phyloP scores from a whole-genome alignment of 805 yeast species.

The Candida adriatica region DNA sequence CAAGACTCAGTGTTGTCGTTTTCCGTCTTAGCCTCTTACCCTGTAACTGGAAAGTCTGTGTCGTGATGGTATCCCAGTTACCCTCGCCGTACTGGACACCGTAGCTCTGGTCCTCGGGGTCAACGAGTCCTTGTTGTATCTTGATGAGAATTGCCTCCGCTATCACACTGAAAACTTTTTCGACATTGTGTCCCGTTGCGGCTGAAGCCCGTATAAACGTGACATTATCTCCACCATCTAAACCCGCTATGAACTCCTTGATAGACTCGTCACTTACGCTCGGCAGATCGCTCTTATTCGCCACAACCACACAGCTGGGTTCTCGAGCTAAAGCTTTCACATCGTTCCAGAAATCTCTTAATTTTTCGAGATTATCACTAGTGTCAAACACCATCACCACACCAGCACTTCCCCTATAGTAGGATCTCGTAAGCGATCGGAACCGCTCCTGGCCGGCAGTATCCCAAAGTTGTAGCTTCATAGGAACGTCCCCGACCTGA shows the following conservation, averaged over 20 bases:
- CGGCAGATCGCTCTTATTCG: slow-evolving; percentile 28
- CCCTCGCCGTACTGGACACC: slow-evolving; percentile 51
- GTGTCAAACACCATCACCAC: slow-evolving; percentile 31
- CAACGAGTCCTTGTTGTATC: slow-evolving; percentile 39
- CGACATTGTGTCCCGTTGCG: slow-evolving; percentile 32
- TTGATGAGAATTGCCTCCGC: slow-evolving; percentile 36
- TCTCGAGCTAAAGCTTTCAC: slow-evolving; percentile 23
- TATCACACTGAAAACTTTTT: slow-evolving; percentile 32
- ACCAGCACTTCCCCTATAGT: slow-evolving; percentile 33
- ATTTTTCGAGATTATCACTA: slow-evolving; percentile 21
- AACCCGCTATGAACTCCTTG: slow-evolving; percentile 23
- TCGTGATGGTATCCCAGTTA: slow-evolving; percentile 8
- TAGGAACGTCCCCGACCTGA: slow-evolving; percentile 8
- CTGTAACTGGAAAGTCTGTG: slow-evolving; percentile 3
- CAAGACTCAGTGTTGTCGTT: slow-evolving; percentile 13
- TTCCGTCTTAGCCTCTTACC: slow-evolving; percentile 9
- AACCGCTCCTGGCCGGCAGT: slow-evolving; percentile 34
- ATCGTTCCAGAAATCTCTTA: slow-evolving; percentile 28
- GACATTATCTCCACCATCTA: slow-evolving; percentile 23
- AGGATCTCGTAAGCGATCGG: slow-evolving; percentile 30
- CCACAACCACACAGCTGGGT: slow-evolving; percentile 28
- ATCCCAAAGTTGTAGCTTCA: slow-evolving; percentile 30
- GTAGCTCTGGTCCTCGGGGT: slow-evolving; percentile 37
- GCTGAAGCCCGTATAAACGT: slow-evolving; percentile 35
- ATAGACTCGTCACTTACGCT: slow-evolving; percentile 29